Base-by-base conservation (phyloP, 1,284 basidiomycete species). In the Sporisorium sorghi region DNA sequence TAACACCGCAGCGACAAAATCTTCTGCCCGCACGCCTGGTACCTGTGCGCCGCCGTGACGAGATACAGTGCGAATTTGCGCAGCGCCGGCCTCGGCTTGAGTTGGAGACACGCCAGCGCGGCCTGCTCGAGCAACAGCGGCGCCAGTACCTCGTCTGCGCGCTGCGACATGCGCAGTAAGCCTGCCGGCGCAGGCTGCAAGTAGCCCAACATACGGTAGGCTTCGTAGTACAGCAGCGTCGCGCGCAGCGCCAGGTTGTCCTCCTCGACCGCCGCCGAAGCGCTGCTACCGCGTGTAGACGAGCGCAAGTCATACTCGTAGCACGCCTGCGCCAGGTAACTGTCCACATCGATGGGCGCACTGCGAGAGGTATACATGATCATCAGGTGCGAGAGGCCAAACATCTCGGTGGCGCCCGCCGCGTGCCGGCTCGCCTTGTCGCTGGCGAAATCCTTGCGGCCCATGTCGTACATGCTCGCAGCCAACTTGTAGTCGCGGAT, bases 401-500 rank as follows among this genome's bases (percentile, higher is more conserved):
- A 77, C 80, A 82, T 82, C 56, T 83, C 82, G 21, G 76, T 83
- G 1, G 84, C 81, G 2, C 73, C 80, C 0, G 81, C 79, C 3
- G 65, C 65, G 47, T 84, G 74, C 26, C 62, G 48, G 30, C 49
- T 63, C 5, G 83, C 84, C 54, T 80, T 80, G 48, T 85, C 83
- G 24, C 46, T 63, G 7, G 71, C 66, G 47, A 74, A 82, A 52
- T 86, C 86, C 52, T 83, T 85, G 53, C 93, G 88, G 19, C 93
- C 83, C 2, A 90, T 86, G 77, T 98, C 96, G 91, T 95, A 99
- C 23, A 96, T 90, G 15, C 87, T 86, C 1, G 89, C 87, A 0
- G 96, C 96, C 40, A 96, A 88, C 75, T 92, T 93, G 84, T 91
- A 90, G 86, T 99, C 96, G 1, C 93, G 91, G 0, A 97, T 86